Evolutionary conservation across 2,329 filamentous ascomycete genomes (phyloP).

Genomic region (Geosmithia morbida): DNA sequence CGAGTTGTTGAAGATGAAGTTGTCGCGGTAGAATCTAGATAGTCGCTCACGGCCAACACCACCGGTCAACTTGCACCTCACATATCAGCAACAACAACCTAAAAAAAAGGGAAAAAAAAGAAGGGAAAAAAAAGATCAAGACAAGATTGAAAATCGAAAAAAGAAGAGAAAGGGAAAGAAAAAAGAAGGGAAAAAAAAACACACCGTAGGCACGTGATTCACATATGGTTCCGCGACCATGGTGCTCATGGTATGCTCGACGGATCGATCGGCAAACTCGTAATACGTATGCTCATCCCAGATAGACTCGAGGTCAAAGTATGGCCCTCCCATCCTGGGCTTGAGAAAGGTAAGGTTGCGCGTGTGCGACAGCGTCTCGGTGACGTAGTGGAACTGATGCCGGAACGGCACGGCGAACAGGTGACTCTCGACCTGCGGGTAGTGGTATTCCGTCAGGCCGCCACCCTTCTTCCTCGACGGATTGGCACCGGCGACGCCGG

Average conservation of each 20-base stretch:
- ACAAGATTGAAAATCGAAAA: too few species aligned
- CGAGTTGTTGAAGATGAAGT: conserved; percentile 65
- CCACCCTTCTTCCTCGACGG: background rate
- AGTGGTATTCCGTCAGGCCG: conserved; percentile 19
- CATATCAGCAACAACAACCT: background rate
- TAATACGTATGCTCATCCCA: conserved; percentile 63
- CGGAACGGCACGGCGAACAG: conserved; percentile 33
- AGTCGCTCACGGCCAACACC: conserved; percentile 51
- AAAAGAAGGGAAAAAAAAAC: conserved; percentile 6
- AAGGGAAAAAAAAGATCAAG: background rate
- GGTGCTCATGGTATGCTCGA: conserved; percentile 62
- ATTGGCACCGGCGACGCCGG: conserved; percentile 4
- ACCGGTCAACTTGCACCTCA: conserved; percentile 34
- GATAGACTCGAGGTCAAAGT: conserved; percentile 57
- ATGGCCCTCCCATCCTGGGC: conserved; percentile 42
- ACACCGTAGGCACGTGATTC: conserved; percentile 58
- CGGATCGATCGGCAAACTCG: conserved; percentile 52
- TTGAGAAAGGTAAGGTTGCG: conserved; percentile 51
- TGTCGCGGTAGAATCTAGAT: conserved; percentile 53
- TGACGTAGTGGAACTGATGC: conserved; percentile 50
- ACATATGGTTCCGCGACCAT: conserved; percentile 73
- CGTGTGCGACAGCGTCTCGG: conserved; percentile 64
- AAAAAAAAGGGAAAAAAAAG: background rate
- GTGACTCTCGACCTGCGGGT: conserved; percentile 17
- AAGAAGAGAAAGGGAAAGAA: too few species aligned